Evolutionary conservation across 2,329 filamentous ascomycete genomes (phyloP).

Genomic region (Cladosporium sp.): DNA sequence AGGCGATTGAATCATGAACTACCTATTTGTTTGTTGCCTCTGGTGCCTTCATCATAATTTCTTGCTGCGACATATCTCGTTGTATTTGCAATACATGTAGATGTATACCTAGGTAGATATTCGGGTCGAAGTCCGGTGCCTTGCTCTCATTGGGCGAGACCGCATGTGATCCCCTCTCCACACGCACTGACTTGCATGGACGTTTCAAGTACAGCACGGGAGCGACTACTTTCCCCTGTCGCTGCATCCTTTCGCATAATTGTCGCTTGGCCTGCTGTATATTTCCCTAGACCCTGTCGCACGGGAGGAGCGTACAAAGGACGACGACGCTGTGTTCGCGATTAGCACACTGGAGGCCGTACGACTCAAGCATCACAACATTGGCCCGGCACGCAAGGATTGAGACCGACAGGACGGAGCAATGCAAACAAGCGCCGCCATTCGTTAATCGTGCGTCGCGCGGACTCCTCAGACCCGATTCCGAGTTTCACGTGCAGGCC

Average conservation of each 20-base stretch:
- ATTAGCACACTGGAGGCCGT: no score
- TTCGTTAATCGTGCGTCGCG: slow-evolving; percentile 9
- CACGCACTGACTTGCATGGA: background rate
- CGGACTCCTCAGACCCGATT: background rate
- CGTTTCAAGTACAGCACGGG: slow-evolving; percentile 6
- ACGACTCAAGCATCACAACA: background rate
- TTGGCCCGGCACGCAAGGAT: background rate
- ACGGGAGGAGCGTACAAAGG: background rate
- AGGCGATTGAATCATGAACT: no score
- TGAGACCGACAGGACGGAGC: slow-evolving; percentile 2
- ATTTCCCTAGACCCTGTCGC: background rate
- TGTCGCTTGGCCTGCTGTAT: slow-evolving; percentile 6
- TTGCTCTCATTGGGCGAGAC: background rate
- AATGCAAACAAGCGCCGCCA: slow-evolving; percentile 1
- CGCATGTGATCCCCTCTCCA: background rate
- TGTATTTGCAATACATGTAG: no score
- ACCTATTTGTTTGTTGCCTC: no score
- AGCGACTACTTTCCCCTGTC: slow-evolving; percentile 4
- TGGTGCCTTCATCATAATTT: no score
- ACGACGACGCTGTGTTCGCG: no score
- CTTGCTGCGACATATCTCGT: no score
- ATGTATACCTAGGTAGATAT: no score
- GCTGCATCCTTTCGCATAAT: slow-evolving; percentile 5
- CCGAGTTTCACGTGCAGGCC: slow-evolving; percentile 3
- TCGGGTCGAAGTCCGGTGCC: background rate